phyloP scores from a whole-genome alignment of 139 green algal species.

The Choricystis sp. region DNA sequence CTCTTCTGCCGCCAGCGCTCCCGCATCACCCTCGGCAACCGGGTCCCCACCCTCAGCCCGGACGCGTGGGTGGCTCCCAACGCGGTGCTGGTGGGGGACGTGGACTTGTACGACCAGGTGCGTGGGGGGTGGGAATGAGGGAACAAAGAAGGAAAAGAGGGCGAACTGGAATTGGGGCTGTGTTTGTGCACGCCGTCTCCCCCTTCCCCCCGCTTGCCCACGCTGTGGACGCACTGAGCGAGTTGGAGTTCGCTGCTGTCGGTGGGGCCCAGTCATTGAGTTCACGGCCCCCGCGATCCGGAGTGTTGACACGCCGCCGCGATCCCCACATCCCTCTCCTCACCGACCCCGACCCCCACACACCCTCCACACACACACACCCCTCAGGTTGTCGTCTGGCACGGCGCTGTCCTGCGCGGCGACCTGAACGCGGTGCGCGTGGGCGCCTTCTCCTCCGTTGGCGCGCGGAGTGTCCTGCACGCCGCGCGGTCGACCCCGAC shows the following conservation, averaged over 20 bases:
- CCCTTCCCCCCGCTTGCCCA: no score
- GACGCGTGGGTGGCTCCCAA: slow-evolving; percentile 67
- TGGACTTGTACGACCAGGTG: slow-evolving; percentile 67
- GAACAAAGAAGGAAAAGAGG: no score
- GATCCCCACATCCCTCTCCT: no score
- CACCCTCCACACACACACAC: not conserved
- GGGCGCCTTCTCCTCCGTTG: slow-evolving; percentile 42
- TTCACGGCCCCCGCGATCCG: no score
- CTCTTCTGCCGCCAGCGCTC: slow-evolving; percentile 60
- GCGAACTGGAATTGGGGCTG: no score
- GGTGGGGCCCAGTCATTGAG: no score
- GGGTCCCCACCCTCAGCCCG: slow-evolving; percentile 35
- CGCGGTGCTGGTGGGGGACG: slow-evolving; percentile 65
- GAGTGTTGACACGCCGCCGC: no score
- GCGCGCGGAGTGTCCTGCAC: slow-evolving; percentile 73
- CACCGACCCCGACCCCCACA: not conserved
- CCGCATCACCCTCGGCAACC: slow-evolving; percentile 49
- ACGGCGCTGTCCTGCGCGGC: slow-evolving; percentile 62
- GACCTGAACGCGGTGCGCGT: slow-evolving; percentile 76
- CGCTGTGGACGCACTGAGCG: no score
- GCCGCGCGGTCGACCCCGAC: slow-evolving; percentile 65
- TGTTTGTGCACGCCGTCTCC: no score
- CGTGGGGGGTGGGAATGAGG: no score
- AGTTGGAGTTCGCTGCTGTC: no score
- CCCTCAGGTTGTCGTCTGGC: slow-evolving; percentile 58